These are phyloP conservation scores for Lyophyllum decastes DNA, from an alignment of 768 basidiomycete genomes.

Conservation along the genomic window DNA sequence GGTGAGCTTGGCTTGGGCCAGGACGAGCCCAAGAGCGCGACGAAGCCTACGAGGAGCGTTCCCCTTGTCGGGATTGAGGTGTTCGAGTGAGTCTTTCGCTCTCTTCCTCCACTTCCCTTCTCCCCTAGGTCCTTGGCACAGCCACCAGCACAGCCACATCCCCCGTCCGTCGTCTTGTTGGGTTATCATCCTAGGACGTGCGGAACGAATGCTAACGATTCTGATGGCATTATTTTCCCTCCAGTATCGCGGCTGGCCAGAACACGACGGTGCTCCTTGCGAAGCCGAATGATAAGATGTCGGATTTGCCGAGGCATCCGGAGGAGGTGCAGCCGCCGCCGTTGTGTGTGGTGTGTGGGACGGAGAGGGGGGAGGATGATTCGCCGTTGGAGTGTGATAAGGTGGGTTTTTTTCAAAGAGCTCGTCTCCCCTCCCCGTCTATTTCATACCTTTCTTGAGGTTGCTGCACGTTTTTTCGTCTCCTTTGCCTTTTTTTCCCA, in stretches of 20 bases:
- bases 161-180: no score
- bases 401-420: slow-evolving; percentile 43
- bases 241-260: slow-evolving; percentile 81
- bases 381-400: slow-evolving; percentile 89
- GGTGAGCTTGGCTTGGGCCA: slow-evolving; percentile 82
- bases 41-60: slow-evolving; percentile 73
- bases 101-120: not conserved
- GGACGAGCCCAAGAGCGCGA: slow-evolving; percentile 83
- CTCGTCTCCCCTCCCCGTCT: no score
- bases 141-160: no score
- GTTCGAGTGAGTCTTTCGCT: slow-evolving; percentile 52
- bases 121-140: not conserved
- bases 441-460: no score
- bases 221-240: not conserved
- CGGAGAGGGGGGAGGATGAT: slow-evolving; percentile 72
- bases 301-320: slow-evolving; percentile 83
- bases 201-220: no score
- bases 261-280: slow-evolving; percentile 87
- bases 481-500: no score
- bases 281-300: slow-evolving; percentile 68
- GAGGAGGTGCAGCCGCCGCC: slow-evolving; percentile 66
- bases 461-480: no score
- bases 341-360: slow-evolving; percentile 69
- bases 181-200: no score
- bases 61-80: slow-evolving; percentile 81